Evolutionary conservation across 2,329 filamentous ascomycete species (phyloP), one percentile per base, ranked within the genome.

Genomic region (Fusarium mangiferae): DNA sequence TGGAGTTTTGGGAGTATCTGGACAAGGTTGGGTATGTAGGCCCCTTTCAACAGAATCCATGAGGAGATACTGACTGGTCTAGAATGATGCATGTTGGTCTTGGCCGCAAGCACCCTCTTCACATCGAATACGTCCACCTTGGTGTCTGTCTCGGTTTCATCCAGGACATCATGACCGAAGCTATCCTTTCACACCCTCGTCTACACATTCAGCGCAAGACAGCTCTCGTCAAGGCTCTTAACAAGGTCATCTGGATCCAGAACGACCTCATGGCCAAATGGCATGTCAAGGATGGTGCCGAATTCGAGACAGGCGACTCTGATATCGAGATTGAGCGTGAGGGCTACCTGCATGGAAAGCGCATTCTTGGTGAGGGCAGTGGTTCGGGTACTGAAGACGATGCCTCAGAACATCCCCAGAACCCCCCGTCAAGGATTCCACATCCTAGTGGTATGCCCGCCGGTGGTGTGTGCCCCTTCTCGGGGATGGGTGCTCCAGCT

Each of bases 201-300:
- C 85, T 96, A 42, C 86, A 88, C 42, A 86, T 93, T 76, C 85
- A 87, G 65, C 88, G 89, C 82, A 95, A 95, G 83, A 91, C 92
- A 24, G 91, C 89, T 28, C 87, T 96, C 9, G 87, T 95, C 52
- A 93, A 92, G 80, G 93, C 94, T 2, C 85, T 96, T 28, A 90
- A 90, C 71, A 96, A 96, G 81, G 91, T 96, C 33, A 91, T 96
- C 73, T 96, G 93, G 93, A 95, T 96, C 75, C 94, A 96, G 82
- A 96, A 96, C 79, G 93, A 96, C 81, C 86, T 96, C 36, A 93
- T 96, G 81, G 92, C 93, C n/a, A 93, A 92, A 81, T 95, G 93
- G 91, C 93, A 94, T 77, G 89, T 93, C 41, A 86, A 88, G 39
- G 91, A 93, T 73, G 91, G 91, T 56, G 88, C 91, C 41, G 92